Conservation (phyloP, 257 asterid species). For the Nicotiana undulata region DNA sequence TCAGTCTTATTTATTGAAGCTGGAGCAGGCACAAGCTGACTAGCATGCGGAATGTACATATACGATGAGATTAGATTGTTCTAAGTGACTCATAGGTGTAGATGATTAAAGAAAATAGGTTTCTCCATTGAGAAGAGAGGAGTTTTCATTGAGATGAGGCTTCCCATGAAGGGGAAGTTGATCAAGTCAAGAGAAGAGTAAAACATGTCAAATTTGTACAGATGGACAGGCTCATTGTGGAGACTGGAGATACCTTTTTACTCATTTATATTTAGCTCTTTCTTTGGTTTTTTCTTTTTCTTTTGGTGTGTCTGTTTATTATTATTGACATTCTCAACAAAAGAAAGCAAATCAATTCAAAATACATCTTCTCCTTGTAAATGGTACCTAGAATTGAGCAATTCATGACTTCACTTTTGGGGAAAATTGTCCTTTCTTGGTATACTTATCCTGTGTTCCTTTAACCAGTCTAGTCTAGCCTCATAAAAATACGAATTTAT, state of each 20-base stretch:
- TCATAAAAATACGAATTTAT: too few species aligned
- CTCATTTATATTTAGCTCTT: not conserved
- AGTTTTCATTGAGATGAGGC: conserved; percentile 3
- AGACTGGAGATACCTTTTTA: not conserved
- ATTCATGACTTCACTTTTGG: not conserved
- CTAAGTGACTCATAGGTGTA: conserved; percentile 1
- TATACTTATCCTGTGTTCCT: too few species aligned
- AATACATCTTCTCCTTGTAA: not conserved
- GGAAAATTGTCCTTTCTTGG: not conserved
- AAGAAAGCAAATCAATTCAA: not conserved
- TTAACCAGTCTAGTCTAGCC: too few species aligned
- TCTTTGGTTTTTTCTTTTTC: not conserved
- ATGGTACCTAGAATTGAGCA: not conserved
- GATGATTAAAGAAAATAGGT: not conserved
- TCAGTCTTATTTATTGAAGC: conserved; percentile 7
- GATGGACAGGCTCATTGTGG: not conserved
- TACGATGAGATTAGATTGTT: not conserved
- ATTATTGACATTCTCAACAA: not conserved
- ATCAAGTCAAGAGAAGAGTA: not conserved
- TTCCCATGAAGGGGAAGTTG: not conserved
- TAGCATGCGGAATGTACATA: not conserved
- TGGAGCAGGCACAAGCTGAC: conserved; percentile 5
- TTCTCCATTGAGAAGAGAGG: not conserved
- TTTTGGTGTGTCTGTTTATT: not conserved
- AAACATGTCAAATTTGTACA: not conserved